Evolutionary conservation across 805 yeast genomes (phyloP), one percentile per base, ranked within the genome.

Genomic region (Hanseniaspora meyeri): DNA sequence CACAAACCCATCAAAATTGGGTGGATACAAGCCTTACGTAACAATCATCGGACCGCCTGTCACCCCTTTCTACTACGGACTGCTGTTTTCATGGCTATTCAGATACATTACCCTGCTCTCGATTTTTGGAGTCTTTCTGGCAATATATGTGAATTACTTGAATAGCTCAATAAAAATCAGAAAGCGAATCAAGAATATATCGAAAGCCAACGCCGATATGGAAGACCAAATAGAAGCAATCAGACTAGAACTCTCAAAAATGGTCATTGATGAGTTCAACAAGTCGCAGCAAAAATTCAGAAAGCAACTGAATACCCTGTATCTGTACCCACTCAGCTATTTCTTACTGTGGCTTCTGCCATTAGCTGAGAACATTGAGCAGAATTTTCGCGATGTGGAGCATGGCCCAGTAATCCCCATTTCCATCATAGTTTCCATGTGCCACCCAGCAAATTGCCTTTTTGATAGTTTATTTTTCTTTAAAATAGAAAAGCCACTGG

Each of bases 311-410:
- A 81, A 81, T 63, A 75, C 83, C 34, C 82, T 89, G 49, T 87
- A 89, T 68, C 74, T 90, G 49, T 89, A 90, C 65, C 97, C 97
- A 2, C 69, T 84, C 42, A 83, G 95, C 2, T 89, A 87, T 67
- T 74, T 87, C 58, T 73, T 85, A 27, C 68, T 88, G 48, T 89
- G 96, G 96, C 64, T 83, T 19, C 82, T 86, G 60, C 96, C 96
- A 1, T 77, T 87, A 59, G 76, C 83, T 3, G 73, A 79, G 37
- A 85, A 84, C 62, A 74, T 80, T 57, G 74, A 87, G 11, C 81
- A 78, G 62, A 72, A 76, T 62, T 70, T 73, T 39, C 71, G 75
- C 62, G 80, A 77, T 57, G 65, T 74, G 20, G 46, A 59, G 1
- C 72, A 75, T 58, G 77, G 79, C 1, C 79, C 84, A 1, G 73